A percentile compares a stretch with the other conserved stretches of the same genome.
These are phyloP conservation scores for Fallopia convolvulus DNA, from an alignment of 148 eudicot genomes.

Conservation along the genomic window DNA sequence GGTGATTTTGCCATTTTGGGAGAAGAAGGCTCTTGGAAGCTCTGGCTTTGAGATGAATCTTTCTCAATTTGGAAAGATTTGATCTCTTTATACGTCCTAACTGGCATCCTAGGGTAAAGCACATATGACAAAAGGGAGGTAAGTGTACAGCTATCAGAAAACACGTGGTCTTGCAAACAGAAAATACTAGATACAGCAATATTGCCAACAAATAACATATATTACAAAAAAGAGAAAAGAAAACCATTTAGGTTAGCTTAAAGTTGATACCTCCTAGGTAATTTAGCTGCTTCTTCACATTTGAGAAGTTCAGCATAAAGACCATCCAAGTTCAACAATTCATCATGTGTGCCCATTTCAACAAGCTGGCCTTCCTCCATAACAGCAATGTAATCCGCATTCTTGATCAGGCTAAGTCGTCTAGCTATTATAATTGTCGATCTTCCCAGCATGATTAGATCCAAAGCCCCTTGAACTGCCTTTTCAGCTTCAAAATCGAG, in stretches of 20 bases:
- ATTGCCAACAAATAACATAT: too few relatives aligned
- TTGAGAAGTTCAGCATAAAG: constrained; percentile 92
- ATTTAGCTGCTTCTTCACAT: constrained; percentile 97
- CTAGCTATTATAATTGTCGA: constrained; percentile 95
- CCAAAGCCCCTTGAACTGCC: constrained; percentile 90
- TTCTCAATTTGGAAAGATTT: constrained; percentile 71
- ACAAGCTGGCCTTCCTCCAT: constrained; percentile 99
- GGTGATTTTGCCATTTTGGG: constrained; percentile 95
- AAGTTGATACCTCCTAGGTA: constrained; percentile 68
- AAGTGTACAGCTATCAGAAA: constrained; percentile 3
- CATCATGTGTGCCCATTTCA: constrained; percentile 99
- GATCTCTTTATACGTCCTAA: constrained; percentile 55
- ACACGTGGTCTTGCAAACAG: background rate
- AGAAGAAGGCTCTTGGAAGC: constrained; percentile 82
- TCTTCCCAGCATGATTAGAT: constrained; percentile 90
- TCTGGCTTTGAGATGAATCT: constrained; percentile 55
- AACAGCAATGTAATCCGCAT: constrained; percentile 97
- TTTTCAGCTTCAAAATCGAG: constrained; percentile 99
- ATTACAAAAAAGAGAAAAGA: background rate
- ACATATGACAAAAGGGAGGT: background rate
- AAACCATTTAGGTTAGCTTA: too few relatives aligned
- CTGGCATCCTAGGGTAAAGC: constrained; percentile 58
- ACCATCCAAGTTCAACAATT: constrained; percentile 74
- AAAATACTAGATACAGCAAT: background rate
- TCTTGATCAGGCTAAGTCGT: constrained; percentile 77